phyloP scores from a whole-genome alignment of 495 filamentous ascomycete species.

The Hyaloscypha finlandica region DNA sequence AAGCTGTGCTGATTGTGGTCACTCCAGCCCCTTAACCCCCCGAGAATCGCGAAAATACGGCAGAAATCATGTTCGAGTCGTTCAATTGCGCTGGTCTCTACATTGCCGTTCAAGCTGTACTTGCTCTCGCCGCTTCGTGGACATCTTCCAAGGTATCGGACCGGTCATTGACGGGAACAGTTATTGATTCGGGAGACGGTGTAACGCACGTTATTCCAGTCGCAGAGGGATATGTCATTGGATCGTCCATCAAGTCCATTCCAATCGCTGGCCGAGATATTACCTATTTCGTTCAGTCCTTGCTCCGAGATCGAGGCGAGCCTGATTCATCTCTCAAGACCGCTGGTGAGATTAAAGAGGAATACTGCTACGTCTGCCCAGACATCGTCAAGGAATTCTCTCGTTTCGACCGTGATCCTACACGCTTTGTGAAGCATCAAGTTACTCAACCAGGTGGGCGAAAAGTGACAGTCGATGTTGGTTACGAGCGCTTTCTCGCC shows the following conservation, averaged over 20 bases:
- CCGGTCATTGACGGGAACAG: conserved; percentile 94
- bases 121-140: conserved; percentile 96
- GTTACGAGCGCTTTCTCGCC: conserved; percentile 96
- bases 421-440: conserved; percentile 84
- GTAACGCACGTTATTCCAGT: conserved; percentile 99
- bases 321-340: conserved; percentile 96
- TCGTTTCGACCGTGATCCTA: conserved; percentile 87
- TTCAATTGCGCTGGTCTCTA: conserved; percentile 99
- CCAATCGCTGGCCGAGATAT: conserved; percentile 97
- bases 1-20: conserved; percentile 5
- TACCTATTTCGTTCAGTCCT: conserved; percentile 95
- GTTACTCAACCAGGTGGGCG: conserved; percentile 86
- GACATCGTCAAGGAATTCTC: conserved; percentile 98
- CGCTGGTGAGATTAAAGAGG: conserved; percentile 95
- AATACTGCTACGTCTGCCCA: conserved; percentile 96
- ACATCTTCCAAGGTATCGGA: conserved; percentile 97
- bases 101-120: conserved; percentile 96
- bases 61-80: conserved; percentile 99
- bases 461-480: conserved; percentile 83
- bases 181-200: conserved; percentile 96
- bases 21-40: conserved; percentile 90
- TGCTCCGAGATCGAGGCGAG: conserved; percentile 94
- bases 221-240: conserved; percentile 98
- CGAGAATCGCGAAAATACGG: conserved; percentile 98
- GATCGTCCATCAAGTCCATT: conserved; percentile 97